These are phyloP conservation scores for Albugo candida DNA, from an alignment of 352 stramenopile species.

Conservation along the genomic window DNA sequence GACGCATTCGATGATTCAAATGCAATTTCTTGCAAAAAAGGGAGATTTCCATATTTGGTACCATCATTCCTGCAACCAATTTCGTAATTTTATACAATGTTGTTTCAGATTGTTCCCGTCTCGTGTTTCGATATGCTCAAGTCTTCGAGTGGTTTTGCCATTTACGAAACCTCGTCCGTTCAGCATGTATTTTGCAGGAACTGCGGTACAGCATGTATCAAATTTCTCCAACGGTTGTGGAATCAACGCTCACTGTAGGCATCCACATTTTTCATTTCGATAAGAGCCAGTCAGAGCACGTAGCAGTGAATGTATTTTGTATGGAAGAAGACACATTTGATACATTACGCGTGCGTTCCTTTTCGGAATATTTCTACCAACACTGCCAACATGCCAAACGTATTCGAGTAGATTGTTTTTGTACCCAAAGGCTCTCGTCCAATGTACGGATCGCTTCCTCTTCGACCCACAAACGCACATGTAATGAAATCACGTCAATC, in stretches of 20 bases:
- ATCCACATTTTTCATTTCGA: slow-evolving; percentile 79
- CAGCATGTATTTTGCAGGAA: slow-evolving; percentile 67
- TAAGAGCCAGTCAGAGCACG: slow-evolving; percentile 33
- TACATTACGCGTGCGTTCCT: slow-evolving; percentile 36
- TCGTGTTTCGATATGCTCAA: slow-evolving; percentile 67
- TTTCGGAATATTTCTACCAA: too few relatives aligned
- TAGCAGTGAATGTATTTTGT: slow-evolving; percentile 67
- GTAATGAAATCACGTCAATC: too few relatives aligned
- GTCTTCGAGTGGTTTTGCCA: slow-evolving; percentile 24
- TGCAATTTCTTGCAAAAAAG: slow-evolving; percentile 63
- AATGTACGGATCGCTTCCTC: slow-evolving; percentile 19
- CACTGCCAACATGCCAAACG: too few relatives aligned
- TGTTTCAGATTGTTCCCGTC: slow-evolving; percentile 33
- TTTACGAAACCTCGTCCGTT: slow-evolving; percentile 49
- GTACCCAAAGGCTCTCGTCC: slow-evolving; percentile 47
- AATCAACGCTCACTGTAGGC: slow-evolving; percentile 12
- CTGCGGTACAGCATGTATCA: slow-evolving; percentile 25
- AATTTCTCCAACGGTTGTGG: neutral
- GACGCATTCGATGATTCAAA: slow-evolving; percentile 73
- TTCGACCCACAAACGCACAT: too few relatives aligned
- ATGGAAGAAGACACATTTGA: slow-evolving; percentile 69
- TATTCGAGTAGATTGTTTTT: slow-evolving; percentile 41
- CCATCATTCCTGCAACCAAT: neutral
- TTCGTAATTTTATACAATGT: slow-evolving; percentile 1
- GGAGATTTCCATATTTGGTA: slow-evolving; percentile 57